Conservation (phyloP, 345 rosid genomes). For the Eucalyptus erythrocorys region DNA sequence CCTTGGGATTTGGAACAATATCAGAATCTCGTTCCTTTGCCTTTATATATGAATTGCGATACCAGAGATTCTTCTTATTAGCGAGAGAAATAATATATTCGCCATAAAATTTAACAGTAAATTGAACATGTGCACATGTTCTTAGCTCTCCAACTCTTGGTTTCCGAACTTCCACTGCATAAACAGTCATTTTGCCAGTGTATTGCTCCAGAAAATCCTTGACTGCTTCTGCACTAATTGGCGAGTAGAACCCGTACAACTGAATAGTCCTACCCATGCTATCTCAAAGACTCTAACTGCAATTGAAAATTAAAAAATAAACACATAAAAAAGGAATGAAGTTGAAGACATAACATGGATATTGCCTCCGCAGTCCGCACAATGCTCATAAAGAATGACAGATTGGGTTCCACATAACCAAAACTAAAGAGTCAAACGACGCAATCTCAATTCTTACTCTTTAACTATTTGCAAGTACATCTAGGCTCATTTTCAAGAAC, state of each 20-base stretch:
- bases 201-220: slow-evolving; percentile 1
- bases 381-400: not conserved
- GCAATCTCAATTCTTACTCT: not conserved
- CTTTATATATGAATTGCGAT: slow-evolving; percentile 3
- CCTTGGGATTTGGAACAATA: not conserved
- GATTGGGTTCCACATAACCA: not conserved
- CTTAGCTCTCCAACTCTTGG: not conserved
- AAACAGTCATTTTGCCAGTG: not conserved
- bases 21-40: not conserved
- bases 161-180: not conserved
- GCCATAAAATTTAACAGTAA: not conserved
- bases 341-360: not conserved
- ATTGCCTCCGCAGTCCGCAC: fast-evolving
- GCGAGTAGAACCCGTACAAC: slow-evolving; percentile 1
- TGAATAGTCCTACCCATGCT: slow-evolving; percentile 1
- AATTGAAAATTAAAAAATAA: not conserved
- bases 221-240: not conserved
- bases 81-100: not conserved
- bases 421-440: not conserved
- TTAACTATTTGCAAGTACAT: not conserved
- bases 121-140: slow-evolving; percentile 6
- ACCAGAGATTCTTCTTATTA: not conserved
- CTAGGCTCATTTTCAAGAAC: not conserved
- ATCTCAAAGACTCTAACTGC: not conserved
- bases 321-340: not conserved